A percentile compares a stretch with the other conserved stretches of the same genome.
These are phyloP conservation scores for Hypoxylon sp. DNA, from an alignment of 2,329 filamentous ascomycete species.

Conservation along the genomic window DNA sequence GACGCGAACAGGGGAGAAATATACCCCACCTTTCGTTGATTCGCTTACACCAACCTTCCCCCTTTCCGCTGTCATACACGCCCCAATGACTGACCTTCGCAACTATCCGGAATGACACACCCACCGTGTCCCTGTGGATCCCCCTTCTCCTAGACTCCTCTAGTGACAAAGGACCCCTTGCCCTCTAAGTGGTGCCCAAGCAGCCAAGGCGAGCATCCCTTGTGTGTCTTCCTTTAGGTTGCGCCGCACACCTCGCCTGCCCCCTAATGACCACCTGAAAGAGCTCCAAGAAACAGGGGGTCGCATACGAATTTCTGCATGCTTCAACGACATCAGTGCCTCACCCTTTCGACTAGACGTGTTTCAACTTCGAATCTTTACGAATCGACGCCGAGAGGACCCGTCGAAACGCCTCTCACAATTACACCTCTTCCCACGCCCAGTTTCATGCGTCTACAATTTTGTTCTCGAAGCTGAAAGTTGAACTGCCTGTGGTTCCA, in stretches of 20 bases:
- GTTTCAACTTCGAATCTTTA: constrained; percentile 51
- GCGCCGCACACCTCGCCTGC: constrained; percentile 38
- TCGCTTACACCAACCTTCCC: constrained; percentile 38
- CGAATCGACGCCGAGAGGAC: constrained; percentile 46
- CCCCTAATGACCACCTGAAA: constrained; percentile 35
- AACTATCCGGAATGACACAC: constrained; percentile 11
- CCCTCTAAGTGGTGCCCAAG: constrained; percentile 34
- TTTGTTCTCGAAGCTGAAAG: constrained; percentile 12
- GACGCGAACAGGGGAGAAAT: constrained; percentile 24
- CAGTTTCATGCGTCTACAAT: constrained; percentile 21
- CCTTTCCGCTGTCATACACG: constrained; percentile 31
- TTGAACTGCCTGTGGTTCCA: constrained; percentile 19
- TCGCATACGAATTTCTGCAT: constrained; percentile 41
- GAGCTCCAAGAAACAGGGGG: constrained; percentile 38
- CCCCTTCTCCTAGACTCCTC: constrained; percentile 27
- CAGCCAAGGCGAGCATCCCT: constrained; percentile 37
- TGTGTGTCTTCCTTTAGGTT: constrained; percentile 36
- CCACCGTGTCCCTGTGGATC: constrained; percentile 32
- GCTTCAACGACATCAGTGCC: constrained; percentile 44
- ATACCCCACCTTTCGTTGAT: constrained; percentile 37
- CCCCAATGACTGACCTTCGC: constrained; percentile 6
- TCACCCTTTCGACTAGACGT: constrained; percentile 42
- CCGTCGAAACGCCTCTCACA: constrained; percentile 47
- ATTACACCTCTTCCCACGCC: constrained; percentile 21
- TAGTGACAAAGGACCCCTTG: constrained; percentile 41